Evolutionary conservation across 192 early-diverging fungal species (phyloP).

Genomic region (Phycomyces blakesleeanus): DNA sequence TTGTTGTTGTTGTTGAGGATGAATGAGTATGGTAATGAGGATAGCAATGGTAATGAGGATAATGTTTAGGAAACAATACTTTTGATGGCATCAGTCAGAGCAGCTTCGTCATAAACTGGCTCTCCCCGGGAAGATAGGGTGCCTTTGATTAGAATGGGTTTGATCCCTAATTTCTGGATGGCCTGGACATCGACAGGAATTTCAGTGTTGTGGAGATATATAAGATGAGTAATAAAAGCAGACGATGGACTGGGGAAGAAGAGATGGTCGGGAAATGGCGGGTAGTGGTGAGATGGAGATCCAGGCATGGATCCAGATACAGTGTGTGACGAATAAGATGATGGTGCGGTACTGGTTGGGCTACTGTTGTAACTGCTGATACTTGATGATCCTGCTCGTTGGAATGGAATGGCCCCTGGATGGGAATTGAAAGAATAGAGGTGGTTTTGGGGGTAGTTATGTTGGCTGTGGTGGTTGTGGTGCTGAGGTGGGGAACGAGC

Average conservation of each 20-base stretch:
- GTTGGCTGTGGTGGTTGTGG: too few species aligned
- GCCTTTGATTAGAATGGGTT: constrained; percentile 37
- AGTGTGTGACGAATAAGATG: not conserved
- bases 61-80: not conserved
- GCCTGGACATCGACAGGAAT: constrained; percentile 44
- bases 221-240: constrained; percentile 49
- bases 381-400: not conserved
- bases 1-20: not conserved
- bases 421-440: too few species aligned
- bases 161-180: constrained; percentile 48
- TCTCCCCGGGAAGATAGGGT: constrained; percentile 8
- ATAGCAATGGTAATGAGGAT: not conserved
- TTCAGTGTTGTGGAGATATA: constrained; percentile 47
- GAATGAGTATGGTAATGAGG: not conserved
- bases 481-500: too few species aligned
- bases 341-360: constrained; percentile 6
- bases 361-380: constrained; percentile 1
- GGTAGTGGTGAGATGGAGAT: constrained; percentile 25
- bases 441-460: too few species aligned
- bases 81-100: not conserved
- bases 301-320: constrained; percentile 7
- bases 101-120: constrained; percentile 5
- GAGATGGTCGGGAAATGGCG: constrained; percentile 33
- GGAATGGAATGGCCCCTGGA: too few species aligned
- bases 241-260: constrained; percentile 31